Conservation (phyloP, 2,329 filamentous ascomycete genomes). For the Sporothrix luriei region DNA sequence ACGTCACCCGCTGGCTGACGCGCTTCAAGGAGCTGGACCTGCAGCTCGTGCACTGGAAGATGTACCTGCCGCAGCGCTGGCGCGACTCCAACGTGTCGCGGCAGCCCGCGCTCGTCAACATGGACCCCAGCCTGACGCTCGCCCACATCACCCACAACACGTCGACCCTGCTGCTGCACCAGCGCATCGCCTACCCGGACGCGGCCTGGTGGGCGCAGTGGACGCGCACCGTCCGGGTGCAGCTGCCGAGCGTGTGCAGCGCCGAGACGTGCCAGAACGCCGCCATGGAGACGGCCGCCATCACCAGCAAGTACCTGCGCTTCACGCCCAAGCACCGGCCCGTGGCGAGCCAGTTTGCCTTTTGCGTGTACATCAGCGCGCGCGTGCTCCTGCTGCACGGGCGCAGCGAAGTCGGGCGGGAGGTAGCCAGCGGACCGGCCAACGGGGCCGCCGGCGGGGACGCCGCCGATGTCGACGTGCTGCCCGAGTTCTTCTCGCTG, state of each 20-base stretch:
- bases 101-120: slow-evolving; percentile 40
- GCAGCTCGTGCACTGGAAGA: slow-evolving; percentile 43
- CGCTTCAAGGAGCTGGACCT: slow-evolving; percentile 49
- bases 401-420: slow-evolving; percentile 9
- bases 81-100: slow-evolving; percentile 44
- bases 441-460: not conserved
- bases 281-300: slow-evolving; percentile 51
- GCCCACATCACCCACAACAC: slow-evolving; percentile 55
- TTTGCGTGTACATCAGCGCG: slow-evolving; percentile 52
- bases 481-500: slow-evolving; percentile 37
- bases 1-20: slow-evolving; percentile 45
- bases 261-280: slow-evolving; percentile 54
- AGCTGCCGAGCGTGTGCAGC: slow-evolving; percentile 50
- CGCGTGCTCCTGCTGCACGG: slow-evolving; percentile 45
- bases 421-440: no score
- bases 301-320: slow-evolving; percentile 51
- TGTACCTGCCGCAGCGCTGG: slow-evolving; percentile 37
- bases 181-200: slow-evolving; percentile 51
- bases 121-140: slow-evolving; percentile 55
- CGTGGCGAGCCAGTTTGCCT: slow-evolving; percentile 47
- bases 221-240: slow-evolving; percentile 36
- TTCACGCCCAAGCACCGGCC: slow-evolving; percentile 41
- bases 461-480: not conserved
- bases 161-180: slow-evolving; percentile 54
- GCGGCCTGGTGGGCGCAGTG: slow-evolving; percentile 38